Evolutionary conservation across 768 basidiomycete genomes (phyloP), one percentile per base, ranked within the genome.

Genomic region (Suillus subaureus): DNA sequence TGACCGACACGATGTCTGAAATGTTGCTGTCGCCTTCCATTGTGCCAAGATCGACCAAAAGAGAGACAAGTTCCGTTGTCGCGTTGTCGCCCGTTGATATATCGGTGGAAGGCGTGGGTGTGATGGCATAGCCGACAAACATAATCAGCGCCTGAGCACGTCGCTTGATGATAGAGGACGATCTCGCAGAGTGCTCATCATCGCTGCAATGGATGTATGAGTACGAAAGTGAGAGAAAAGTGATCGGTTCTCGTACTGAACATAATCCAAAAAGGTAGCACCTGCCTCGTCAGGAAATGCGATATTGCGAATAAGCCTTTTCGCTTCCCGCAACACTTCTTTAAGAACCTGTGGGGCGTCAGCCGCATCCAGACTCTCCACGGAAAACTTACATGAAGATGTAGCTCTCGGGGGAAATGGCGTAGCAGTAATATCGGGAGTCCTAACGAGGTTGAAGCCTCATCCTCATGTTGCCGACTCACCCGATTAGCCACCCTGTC

Each of bases 401-500:
- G 88, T 40, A 83, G 66, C 8, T 77, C 70, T 37, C 80, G 72
- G 13, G 81, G 66, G 61, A 84, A 83, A 64, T 88, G 87, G 39
- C 89, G 87, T 13, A 92, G 71, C 4, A 96, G 71, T 8, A 87
- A 82, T 11, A 89, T 80, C 0, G 93, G 92, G 21, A 98, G 79
- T 15, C 85, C 78, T 35, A 96, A 80, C 0, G 88, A 82, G 49
- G 74, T 79, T 54, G 82, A 82, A 7, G 84, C 83, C 60, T 95
- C 93, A 23, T 86, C 84, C 3, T 80, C 69, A 42, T 79, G 81
- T 72, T 89, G 90, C 54, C 89, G 86, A 13, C 87, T 84, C 42
- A 90, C 83, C 21, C 89, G 87, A 68, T 87, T 92, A 11, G 88
- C 84, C 4, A 84, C 81, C 70, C 91, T 93, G 70, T 96, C 93